Evolutionary conservation across 495 filamentous ascomycete species (phyloP).

Genomic region (Penicillium longicatenatum): DNA sequence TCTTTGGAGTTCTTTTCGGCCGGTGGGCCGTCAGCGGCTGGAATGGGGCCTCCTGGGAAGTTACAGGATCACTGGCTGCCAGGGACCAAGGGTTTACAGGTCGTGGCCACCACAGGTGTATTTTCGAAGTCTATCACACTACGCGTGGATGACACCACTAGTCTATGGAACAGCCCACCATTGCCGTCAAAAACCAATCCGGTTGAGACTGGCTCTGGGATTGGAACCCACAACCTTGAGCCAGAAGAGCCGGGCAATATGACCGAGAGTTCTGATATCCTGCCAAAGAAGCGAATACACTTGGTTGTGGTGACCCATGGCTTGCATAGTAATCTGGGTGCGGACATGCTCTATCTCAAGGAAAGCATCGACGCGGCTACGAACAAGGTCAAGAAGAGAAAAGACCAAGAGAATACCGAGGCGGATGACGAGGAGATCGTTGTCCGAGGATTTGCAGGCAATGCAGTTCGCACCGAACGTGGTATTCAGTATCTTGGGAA

Average conservation of each 20-base stretch:
- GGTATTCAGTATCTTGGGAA: slow-evolving; percentile 98
- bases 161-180: slow-evolving; percentile 87
- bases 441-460: slow-evolving; percentile 88
- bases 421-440: slow-evolving; percentile 80
- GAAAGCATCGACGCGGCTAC: slow-evolving; percentile 90
- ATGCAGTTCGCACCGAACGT: slow-evolving; percentile 85
- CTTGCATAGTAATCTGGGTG: slow-evolving; percentile 92
- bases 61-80: slow-evolving; percentile 65
- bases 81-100: slow-evolving; percentile 51
- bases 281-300: slow-evolving; percentile 70
- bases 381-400: slow-evolving; percentile 63
- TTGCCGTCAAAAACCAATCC: slow-evolving; percentile 62
- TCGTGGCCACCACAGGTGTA: slow-evolving; percentile 66
- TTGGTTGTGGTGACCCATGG: slow-evolving; percentile 93
- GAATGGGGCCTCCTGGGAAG: slow-evolving; percentile 61
- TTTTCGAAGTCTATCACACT: slow-evolving; percentile 77
- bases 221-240: neutral
- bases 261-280: neutral
- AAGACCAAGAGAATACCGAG: slow-evolving; percentile 7
- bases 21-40: slow-evolving; percentile 44
- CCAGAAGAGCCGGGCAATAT: neutral
- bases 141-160: slow-evolving; percentile 81
- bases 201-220: slow-evolving; percentile 12
- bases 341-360: slow-evolving; percentile 96
- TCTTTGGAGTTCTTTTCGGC: slow-evolving; percentile 66